Evolutionary conservation across 257 asterid genomes (phyloP).

Genomic region (Fraxinus quadrangulata): DNA sequence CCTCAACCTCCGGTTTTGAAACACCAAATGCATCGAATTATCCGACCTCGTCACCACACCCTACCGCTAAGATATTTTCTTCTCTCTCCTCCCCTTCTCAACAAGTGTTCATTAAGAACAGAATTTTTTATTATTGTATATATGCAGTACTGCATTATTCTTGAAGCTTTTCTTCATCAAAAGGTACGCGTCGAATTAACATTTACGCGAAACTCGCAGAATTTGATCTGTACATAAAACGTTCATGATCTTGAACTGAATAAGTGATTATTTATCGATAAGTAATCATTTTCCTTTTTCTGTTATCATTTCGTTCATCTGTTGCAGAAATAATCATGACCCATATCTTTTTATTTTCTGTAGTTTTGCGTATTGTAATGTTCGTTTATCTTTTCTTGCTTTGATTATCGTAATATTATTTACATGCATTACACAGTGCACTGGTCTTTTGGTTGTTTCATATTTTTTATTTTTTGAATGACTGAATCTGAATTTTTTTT

Average conservation of each 20-base stretch:
- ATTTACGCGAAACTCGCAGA: neutral
- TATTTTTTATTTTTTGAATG: neutral
- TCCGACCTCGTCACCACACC: neutral
- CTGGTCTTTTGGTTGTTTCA: neutral
- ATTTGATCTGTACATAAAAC: neutral
- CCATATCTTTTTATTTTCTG: neutral
- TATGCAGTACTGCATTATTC: neutral
- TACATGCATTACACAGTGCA: conserved; percentile 5
- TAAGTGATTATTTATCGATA: neutral
- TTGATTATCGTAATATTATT: neutral
- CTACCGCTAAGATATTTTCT: neutral
- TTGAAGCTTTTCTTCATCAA: conserved; percentile 2
- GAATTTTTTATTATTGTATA: neutral
- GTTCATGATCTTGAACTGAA: neutral
- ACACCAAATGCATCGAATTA: neutral
- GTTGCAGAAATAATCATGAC: neutral
- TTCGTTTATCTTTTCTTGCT: neutral
- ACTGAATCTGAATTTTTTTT: neutral
- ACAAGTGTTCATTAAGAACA: neutral
- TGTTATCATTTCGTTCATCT: neutral
- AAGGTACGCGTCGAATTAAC: conserved; percentile 2
- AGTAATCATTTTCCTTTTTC: neutral
- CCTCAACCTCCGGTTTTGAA: neutral
- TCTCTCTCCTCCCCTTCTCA: conserved; percentile 10
- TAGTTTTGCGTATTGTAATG: neutral